Base-by-base conservation (phyloP, 2,329 filamentous ascomycete species). In the Fusarium illudens region DNA sequence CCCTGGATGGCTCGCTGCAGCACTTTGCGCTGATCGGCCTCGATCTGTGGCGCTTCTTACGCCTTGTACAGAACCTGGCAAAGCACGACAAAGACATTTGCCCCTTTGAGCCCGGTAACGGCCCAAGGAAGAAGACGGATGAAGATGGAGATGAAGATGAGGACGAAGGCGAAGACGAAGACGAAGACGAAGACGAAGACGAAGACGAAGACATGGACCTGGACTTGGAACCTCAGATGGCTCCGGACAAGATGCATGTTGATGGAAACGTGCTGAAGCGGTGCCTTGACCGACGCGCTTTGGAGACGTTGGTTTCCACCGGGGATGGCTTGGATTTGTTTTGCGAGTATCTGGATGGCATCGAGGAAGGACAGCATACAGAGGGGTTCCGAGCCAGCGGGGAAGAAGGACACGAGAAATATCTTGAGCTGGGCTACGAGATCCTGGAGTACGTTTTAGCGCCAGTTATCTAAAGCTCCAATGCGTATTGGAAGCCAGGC, bases 31-130 rank as follows among this genome's bases (percentile, higher is more conserved):
- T 94, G 13, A 79, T 98, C 1, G 81, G 84, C 10, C 73, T 85
- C 17, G 78, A 86, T 3, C 85, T 90, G 8, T 92, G 90, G 87
- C 84, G 84, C 7, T 82, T 97, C 4, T 82, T 98, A 6, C 85
- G 86, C 60, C 88, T 95, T 65, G 75, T 97, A 2, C 90, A 96
- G 73, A 90, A 91, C 61, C 76, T 96, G 49, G 88, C 87, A 27
- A 76, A 84, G 48, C 76, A 78, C 25, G 85, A 83, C 25, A 72
- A 76, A 7, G 67, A 74, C 4, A 77, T 89, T 12, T 88, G 83
- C 60, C 84, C 86, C 4, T 87, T 86, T 63, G 77, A 27, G 11
- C 56, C 39, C 33, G 50, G 48, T n/a, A 50, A 29, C 9, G 46
- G 17, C 19, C 76, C 58, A 32, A 27, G 48, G 5, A 29, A 29